A percentile compares a stretch with the other conserved stretches of the same genome.
These are phyloP conservation scores for Colletotrichum neosansevieriae DNA, from an alignment of 2,329 filamentous ascomycete species.

Conservation along the genomic window DNA sequence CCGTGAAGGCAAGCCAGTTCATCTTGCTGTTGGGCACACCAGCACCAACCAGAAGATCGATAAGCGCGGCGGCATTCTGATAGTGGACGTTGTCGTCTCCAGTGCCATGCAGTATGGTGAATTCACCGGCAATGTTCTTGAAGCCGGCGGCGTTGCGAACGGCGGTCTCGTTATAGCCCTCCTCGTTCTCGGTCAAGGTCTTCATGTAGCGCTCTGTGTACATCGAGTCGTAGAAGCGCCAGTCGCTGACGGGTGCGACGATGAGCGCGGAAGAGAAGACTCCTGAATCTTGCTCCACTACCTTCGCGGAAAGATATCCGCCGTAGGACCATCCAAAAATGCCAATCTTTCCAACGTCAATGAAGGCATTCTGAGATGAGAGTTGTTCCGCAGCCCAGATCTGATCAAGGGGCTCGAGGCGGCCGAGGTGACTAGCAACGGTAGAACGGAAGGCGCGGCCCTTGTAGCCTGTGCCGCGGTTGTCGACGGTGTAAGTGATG, in stretches of 20 bases:
- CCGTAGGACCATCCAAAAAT: constrained; percentile 80
- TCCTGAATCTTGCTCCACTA: constrained; percentile 71
- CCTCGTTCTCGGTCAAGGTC: constrained; percentile 65
- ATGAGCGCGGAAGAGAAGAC: constrained; percentile 73
- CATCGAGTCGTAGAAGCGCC: constrained; percentile 78
- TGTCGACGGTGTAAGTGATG: constrained; percentile 76
- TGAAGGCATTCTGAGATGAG: constrained; percentile 60
- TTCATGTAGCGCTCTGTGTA: constrained; percentile 83
- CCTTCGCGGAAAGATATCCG: constrained; percentile 75
- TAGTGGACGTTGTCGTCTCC: constrained; percentile 81
- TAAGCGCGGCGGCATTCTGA: constrained; percentile 72
- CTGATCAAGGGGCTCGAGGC: constrained; percentile 74
- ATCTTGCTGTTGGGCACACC: constrained; percentile 72
- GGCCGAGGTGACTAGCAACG: constrained; percentile 70
- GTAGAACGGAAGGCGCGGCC: constrained; percentile 71
- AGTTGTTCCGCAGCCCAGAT: constrained; percentile 74
- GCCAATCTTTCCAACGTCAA: constrained; percentile 70
- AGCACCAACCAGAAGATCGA: constrained; percentile 70
- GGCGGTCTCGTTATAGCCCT: constrained; percentile 71
- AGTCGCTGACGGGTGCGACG: constrained; percentile 75
- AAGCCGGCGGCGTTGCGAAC: constrained; percentile 71
- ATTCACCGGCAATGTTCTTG: constrained; percentile 69
- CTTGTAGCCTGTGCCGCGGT: constrained; percentile 74
- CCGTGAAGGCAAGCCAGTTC: constrained; percentile 74
- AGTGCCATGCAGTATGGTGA: constrained; percentile 74